Evolutionary conservation across 192 early-diverging fungal species (phyloP).

Genomic region (Podila horticola): DNA sequence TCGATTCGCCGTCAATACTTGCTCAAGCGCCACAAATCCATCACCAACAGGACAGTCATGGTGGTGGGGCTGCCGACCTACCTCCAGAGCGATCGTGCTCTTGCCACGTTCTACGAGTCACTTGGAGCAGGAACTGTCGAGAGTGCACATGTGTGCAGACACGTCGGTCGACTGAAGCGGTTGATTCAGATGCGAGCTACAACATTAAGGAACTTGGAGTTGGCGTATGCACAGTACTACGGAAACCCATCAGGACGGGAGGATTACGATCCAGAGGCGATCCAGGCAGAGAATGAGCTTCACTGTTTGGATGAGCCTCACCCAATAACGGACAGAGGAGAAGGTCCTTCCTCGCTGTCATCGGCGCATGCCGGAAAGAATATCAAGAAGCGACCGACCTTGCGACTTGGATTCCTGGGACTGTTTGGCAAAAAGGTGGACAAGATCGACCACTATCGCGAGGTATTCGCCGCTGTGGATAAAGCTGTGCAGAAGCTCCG

Average conservation of each 20-base stretch:
- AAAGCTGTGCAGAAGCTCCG: slow-evolving; percentile 59
- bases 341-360: slow-evolving; percentile 1
- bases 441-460: slow-evolving; percentile 71
- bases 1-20: slow-evolving; percentile 55
- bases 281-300: slow-evolving; percentile 53
- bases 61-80: slow-evolving; percentile 71
- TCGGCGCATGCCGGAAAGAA: not conserved
- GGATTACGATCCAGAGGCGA: slow-evolving; percentile 66
- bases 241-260: slow-evolving; percentile 75
- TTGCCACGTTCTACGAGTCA: slow-evolving; percentile 76
- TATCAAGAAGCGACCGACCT: slow-evolving; percentile 48
- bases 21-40: slow-evolving; percentile 53
- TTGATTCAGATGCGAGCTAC: slow-evolving; percentile 64
- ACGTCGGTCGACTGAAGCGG: slow-evolving; percentile 65
- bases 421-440: slow-evolving; percentile 69
- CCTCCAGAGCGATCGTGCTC: slow-evolving; percentile 60
- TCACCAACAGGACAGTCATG: slow-evolving; percentile 75
- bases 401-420: slow-evolving; percentile 57
- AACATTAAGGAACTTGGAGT: slow-evolving; percentile 65
- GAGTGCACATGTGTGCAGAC: slow-evolving; percentile 69
- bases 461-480: slow-evolving; percentile 68
- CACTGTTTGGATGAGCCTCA: not conserved
- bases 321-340: not conserved
- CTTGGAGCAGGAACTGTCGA: slow-evolving; percentile 75
- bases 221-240: slow-evolving; percentile 65